Conservation (phyloP, 345 rosid species). For the Syzygium oleosum region DNA sequence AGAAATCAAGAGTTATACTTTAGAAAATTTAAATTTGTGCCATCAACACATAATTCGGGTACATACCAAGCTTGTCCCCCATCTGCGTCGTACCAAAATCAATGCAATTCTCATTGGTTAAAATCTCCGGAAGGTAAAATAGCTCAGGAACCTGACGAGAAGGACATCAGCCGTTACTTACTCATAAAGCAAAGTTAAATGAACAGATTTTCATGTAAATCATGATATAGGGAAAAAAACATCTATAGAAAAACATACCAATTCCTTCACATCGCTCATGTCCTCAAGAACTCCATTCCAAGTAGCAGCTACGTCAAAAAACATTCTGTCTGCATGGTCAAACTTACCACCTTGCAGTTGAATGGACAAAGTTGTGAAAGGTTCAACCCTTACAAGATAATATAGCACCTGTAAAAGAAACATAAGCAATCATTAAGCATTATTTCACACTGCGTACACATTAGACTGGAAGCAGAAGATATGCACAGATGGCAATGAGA, state of each 20-base stretch:
- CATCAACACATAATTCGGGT: not conserved
- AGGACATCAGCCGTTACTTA: not conserved
- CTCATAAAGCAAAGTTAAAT: not conserved
- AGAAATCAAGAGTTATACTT: not conserved
- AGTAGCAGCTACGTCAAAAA: constrained; percentile 81
- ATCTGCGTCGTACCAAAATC: constrained; percentile 92
- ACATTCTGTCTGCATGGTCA: constrained; percentile 98
- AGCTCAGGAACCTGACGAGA: constrained; percentile 86
- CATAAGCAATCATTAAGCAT: not conserved
- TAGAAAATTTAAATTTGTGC: not conserved
- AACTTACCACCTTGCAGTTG: constrained; percentile 99
- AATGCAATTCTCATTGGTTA: constrained; percentile 79
- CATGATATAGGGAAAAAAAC: not conserved
- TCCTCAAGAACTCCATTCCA: constrained; percentile 98
- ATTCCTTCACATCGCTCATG: constrained; percentile 98
- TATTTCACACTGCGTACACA: not conserved
- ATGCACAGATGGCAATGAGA: not conserved
- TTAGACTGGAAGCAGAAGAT: not conserved
- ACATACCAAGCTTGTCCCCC: constrained; percentile 91
- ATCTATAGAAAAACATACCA: constrained; percentile 43
- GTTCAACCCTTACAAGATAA: constrained; percentile 93
- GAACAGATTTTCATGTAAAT: not conserved
- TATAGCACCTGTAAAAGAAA: constrained; percentile 56
- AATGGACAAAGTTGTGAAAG: constrained; percentile 90
- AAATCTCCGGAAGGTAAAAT: constrained; percentile 91